Base-by-base conservation (phyloP, 179 eudicot species). In the Camellia oleifera region DNA sequence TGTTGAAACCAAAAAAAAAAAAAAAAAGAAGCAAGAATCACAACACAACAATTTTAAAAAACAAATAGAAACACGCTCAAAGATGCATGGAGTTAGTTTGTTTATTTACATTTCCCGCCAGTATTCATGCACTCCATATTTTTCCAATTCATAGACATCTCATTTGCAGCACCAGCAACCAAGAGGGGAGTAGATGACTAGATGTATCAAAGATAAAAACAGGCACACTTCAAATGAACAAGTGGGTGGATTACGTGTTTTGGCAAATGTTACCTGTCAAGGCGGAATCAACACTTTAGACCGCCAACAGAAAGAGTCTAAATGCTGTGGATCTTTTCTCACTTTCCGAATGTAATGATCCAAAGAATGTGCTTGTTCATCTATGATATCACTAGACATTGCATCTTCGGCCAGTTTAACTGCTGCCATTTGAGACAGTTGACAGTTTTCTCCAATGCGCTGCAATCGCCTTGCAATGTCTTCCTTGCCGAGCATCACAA, bases 341-440 rank as follows among this genome's bases (percentile, higher is more conserved):
- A 88, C 74, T 77, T 85, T 90, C 81, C 85, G 82, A 60, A 87
- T 40, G 80, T 96, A 96, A 76, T 23, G 81, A 50, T 90, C 96
- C 90, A 94, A 79, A 78, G 87, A 77, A 85, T 89, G 88, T 71
- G 83, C 82, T 68, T 84, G 89, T 80, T 96, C 99, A 78, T 96
- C 92, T 61, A 94, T 84, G 78, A 79, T 82, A 40, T 90, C 93
- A 42, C 87, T 86, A 52, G 89, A 68, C 78, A 82, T 78, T 4
- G 96, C 84, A 85, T 92, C 94, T 48, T 90, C 94, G 8, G 97
- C 86, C 79, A 96, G 86, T 78, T 85, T 90, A 69, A 92, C 90
- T n/a, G 99, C 96, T 71, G 99, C 95, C 67, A 84, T 84, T 75
- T 96, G 98, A 82, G 92, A 86, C 62, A 92, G 79, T 80, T 94